Evolutionary conservation across 1,284 basidiomycete genomes (phyloP).

Genomic region (Microstroma glucosiphilum): DNA sequence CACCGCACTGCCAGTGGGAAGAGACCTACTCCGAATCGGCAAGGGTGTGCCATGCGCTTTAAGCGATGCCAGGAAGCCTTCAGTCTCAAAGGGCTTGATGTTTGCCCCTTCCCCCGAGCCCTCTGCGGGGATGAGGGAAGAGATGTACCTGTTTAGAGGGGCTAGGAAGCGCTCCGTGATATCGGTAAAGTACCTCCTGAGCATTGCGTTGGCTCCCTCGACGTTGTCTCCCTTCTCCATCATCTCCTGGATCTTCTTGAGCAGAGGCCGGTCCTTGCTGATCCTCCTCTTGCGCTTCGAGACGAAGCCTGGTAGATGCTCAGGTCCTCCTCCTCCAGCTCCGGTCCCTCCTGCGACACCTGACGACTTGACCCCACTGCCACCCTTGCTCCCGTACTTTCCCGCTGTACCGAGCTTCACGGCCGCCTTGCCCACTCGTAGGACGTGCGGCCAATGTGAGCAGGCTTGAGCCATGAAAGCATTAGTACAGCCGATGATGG

Average conservation of each 20-base stretch:
- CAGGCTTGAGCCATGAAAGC: slow-evolving; percentile 85
- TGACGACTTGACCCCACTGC: slow-evolving; percentile 2
- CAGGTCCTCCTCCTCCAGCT: slow-evolving; percentile 36
- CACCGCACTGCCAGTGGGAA: slow-evolving; percentile 38
- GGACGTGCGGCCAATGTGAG: slow-evolving; percentile 82
- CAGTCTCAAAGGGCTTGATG: slow-evolving; percentile 66
- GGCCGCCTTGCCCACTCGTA: slow-evolving; percentile 56
- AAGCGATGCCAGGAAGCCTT: slow-evolving; percentile 73
- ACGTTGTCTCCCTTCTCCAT: slow-evolving; percentile 49
- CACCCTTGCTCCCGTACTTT: slow-evolving; percentile 18
- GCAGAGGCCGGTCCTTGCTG: slow-evolving; percentile 70
- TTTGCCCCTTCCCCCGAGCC: slow-evolving; percentile 23
- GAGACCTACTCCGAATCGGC: slow-evolving; percentile 36
- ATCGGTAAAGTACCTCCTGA: slow-evolving; percentile 78
- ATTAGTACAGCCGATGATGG: slow-evolving; percentile 86
- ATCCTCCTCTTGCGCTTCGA: slow-evolving; percentile 77
- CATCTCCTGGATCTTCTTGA: slow-evolving; percentile 59
- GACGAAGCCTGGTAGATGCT: slow-evolving; percentile 51
- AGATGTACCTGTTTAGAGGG: slow-evolving; percentile 86
- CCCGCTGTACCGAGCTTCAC: slow-evolving; percentile 23
- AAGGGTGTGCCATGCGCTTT: slow-evolving; percentile 62
- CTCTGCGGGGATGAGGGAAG: slow-evolving; percentile 55
- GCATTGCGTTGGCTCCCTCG: slow-evolving; percentile 52
- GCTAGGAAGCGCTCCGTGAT: slow-evolving; percentile 83
- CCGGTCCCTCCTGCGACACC: slow-evolving; percentile 61